These are phyloP conservation scores for Ceratobasidium sp. DNA, from an alignment of 1,284 basidiomycete species.

Conservation along the genomic window DNA sequence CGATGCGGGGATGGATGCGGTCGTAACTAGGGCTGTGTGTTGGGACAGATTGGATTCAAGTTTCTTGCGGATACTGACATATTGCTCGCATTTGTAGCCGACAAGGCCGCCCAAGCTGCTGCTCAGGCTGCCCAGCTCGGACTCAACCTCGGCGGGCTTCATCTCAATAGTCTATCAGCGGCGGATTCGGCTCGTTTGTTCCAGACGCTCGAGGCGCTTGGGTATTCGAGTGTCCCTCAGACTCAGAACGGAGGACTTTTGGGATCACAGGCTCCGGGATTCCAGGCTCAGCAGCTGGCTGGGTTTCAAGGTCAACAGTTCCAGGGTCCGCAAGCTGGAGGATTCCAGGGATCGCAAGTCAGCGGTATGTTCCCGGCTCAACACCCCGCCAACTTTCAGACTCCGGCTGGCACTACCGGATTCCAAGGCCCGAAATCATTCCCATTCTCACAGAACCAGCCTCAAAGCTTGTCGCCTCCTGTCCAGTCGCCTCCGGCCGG, in stretches of 20 bases:
- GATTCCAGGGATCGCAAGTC: slow-evolving; percentile 1
- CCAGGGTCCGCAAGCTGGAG: not conserved
- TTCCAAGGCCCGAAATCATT: slow-evolving; percentile 3
- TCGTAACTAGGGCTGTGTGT: not conserved
- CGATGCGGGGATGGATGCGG: slow-evolving; percentile 1
- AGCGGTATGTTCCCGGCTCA: not conserved
- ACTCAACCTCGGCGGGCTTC: slow-evolving; percentile 38
- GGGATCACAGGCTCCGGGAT: not conserved
- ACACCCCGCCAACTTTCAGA: not conserved
- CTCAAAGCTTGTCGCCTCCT: slow-evolving; percentile 10
- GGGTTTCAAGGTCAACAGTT: not conserved
- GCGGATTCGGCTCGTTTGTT: slow-evolving; percentile 39
- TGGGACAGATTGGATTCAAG: not conserved
- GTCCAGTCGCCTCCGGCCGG: not conserved
- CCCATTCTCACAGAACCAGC: not conserved
- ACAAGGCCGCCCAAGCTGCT: slow-evolving; percentile 86
- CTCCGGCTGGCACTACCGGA: not conserved
- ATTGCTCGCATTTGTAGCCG: slow-evolving; percentile 51
- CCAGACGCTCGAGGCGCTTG: slow-evolving; percentile 36
- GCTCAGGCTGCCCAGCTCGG: slow-evolving; percentile 55
- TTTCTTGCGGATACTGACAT: not conserved
- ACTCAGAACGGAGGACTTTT: slow-evolving; percentile 7
- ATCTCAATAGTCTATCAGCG: slow-evolving; percentile 36
- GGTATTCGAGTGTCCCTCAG: slow-evolving; percentile 30
- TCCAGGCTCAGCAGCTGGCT: not conserved